These are phyloP conservation scores for Elaeagnus macrophylla DNA, from an alignment of 306 rosid genomes.

Conservation along the genomic window DNA sequence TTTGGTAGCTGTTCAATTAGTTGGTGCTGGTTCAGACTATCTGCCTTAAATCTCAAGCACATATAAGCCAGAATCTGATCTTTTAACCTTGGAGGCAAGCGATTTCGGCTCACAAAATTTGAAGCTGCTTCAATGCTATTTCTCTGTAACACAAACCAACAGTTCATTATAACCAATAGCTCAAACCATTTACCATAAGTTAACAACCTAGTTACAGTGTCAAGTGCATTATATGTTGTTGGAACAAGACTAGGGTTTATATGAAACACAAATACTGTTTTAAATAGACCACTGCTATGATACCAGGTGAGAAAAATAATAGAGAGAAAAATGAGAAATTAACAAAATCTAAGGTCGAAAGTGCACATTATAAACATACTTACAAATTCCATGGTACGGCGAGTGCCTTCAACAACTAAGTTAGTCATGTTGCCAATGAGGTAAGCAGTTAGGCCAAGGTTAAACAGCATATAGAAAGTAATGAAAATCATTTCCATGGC, in stretches of 20 bases:
- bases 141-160: slow-evolving; percentile 36
- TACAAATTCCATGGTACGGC: slow-evolving; percentile 95
- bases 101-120: slow-evolving; percentile 65
- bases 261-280: no score
- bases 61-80: slow-evolving; percentile 80
- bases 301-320: not conserved
- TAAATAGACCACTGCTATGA: no score
- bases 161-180: not conserved
- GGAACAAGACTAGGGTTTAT: no score
- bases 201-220: no score
- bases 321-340: not conserved
- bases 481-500: slow-evolving; percentile 78
- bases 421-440: slow-evolving; percentile 97
- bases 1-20: slow-evolving; percentile 81
- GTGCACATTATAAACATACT: slow-evolving; percentile 9
- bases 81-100: slow-evolving; percentile 56
- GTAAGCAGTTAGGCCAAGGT: slow-evolving; percentile 93
- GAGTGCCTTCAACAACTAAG: slow-evolving; percentile 90
- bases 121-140: slow-evolving; percentile 84
- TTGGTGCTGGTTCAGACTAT: slow-evolving; percentile 70
- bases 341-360: not conserved
- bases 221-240: no score
- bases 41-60: slow-evolving; percentile 89
- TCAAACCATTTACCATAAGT: no score
- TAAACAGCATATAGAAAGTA: slow-evolving; percentile 78